Percentiles rank a stretch among this genome's conserved stretches.
phyloP scores from a whole-genome alignment of 768 basidiomycete species.

The Mycena venus region DNA sequence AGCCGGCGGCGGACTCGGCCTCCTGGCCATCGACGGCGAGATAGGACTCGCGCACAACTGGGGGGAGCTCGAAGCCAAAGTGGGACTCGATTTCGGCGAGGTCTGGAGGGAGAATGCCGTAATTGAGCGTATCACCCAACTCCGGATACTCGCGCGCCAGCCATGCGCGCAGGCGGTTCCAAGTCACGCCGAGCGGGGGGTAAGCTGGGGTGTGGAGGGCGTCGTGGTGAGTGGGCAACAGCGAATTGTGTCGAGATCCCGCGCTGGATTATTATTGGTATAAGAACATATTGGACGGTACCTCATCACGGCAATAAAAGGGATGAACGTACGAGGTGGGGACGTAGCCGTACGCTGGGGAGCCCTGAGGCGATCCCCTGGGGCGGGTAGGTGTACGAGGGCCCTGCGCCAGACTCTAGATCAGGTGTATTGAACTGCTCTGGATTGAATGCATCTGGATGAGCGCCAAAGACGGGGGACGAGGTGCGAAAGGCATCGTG shows the following conservation, averaged over 20 bases:
- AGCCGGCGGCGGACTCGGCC: conserved; percentile 88
- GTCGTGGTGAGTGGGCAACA: conserved; percentile 79
- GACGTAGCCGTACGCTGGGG: conserved; percentile 70
- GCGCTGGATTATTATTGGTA: conserved; percentile 36
- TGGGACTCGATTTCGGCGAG: conserved; percentile 87
- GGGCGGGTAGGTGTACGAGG: conserved; percentile 86
- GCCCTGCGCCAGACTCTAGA: conserved; percentile 57
- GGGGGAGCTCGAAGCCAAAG: conserved; percentile 87
- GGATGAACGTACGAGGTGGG: conserved; percentile 64
- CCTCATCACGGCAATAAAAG: background rate
- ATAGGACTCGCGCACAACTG: conserved; percentile 92
- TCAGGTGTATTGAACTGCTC: conserved; percentile 66
- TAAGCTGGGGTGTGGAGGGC: conserved; percentile 66
- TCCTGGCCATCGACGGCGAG: conserved; percentile 93
- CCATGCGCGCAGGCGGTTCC: conserved; percentile 88
- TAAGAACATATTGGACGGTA: conserved; percentile 13
- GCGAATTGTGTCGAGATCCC: conserved; percentile 61
- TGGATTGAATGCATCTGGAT: conserved; percentile 72
- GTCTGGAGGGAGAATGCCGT: conserved; percentile 85
- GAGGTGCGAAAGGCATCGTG: conserved; percentile 90
- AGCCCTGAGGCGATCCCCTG: conserved; percentile 73
- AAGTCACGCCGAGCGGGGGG: conserved; percentile 86
- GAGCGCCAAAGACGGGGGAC: conserved; percentile 68
- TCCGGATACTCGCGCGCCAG: conserved; percentile 92
- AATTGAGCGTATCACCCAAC: conserved; percentile 95